These are phyloP conservation scores for Emergomyces africanus DNA, from an alignment of 2,329 filamentous ascomycete genomes.

Conservation along the genomic window DNA sequence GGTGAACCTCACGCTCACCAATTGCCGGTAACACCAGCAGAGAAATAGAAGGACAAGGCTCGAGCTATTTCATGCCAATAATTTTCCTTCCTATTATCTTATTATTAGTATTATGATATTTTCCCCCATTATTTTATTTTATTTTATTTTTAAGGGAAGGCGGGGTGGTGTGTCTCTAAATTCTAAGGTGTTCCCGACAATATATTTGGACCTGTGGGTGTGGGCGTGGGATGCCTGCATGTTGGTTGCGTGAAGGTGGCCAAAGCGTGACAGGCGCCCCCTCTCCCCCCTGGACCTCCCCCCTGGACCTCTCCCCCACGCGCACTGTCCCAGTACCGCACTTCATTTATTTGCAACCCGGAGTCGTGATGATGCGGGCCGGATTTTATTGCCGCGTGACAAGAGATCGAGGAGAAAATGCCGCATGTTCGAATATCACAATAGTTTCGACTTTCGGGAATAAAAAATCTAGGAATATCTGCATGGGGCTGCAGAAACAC, in stretches of 20 bases:
- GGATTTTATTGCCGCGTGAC: not conserved
- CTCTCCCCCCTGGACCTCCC: not conserved
- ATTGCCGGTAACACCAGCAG: constrained; percentile 2
- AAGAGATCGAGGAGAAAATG: not conserved
- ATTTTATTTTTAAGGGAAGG: too few species aligned
- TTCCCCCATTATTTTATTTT: too few species aligned
- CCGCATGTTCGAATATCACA: not conserved
- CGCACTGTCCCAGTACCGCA: not conserved
- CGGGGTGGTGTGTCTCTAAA: not conserved
- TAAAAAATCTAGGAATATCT: not conserved
- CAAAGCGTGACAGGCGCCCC: too few species aligned
- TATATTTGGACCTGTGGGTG: not conserved
- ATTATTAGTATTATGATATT: too few species aligned
- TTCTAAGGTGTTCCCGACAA: not conserved
- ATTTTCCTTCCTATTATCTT: not conserved
- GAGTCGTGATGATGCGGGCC: not conserved
- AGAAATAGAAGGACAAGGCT: not conserved
- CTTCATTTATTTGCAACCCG: not conserved
- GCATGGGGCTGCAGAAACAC: not conserved
- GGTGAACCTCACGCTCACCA: constrained; percentile 3
- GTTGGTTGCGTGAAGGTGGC: not conserved
- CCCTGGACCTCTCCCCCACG: not conserved
- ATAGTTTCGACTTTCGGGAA: not conserved
- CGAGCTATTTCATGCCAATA: not conserved
- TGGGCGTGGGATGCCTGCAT: not conserved